These are phyloP conservation scores for Diaporthe longicolla DNA, from an alignment of 2,329 filamentous ascomycete genomes.

Conservation along the genomic window DNA sequence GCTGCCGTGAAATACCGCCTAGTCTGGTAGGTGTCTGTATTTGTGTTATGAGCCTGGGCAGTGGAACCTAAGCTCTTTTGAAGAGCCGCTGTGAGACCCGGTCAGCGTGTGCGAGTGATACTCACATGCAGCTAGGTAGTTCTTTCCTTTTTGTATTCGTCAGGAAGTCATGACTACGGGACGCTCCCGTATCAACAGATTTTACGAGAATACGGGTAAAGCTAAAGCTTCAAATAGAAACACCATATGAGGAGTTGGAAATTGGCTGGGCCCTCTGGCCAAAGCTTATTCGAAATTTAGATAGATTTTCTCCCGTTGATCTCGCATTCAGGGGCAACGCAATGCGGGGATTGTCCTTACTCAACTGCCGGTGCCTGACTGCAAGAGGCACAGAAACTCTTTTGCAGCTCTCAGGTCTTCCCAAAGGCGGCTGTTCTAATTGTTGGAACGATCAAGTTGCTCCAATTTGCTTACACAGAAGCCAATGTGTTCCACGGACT, in stretches of 20 bases:
- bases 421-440: background rate
- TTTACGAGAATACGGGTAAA: background rate
- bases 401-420: background rate
- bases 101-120: background rate
- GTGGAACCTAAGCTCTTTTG: too few species aligned
- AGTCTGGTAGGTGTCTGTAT: too few species aligned
- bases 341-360: background rate
- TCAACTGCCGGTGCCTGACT: background rate
- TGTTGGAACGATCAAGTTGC: background rate
- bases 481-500: background rate
- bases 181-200: background rate
- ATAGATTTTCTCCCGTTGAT: background rate
- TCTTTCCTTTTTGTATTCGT: background rate
- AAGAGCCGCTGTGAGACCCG: too few species aligned
- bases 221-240: background rate
- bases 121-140: background rate
- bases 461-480: background rate
- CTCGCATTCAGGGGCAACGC: background rate
- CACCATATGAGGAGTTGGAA: background rate
- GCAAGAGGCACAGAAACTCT: background rate
- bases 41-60: background rate
- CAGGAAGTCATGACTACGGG: background rate
- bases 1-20: too few species aligned
- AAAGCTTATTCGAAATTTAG: slow-evolving; percentile 21
- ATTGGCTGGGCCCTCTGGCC: background rate